Base-by-base conservation (phyloP, 2,329 filamentous ascomycete species). In the Epichloe baconii region DNA sequence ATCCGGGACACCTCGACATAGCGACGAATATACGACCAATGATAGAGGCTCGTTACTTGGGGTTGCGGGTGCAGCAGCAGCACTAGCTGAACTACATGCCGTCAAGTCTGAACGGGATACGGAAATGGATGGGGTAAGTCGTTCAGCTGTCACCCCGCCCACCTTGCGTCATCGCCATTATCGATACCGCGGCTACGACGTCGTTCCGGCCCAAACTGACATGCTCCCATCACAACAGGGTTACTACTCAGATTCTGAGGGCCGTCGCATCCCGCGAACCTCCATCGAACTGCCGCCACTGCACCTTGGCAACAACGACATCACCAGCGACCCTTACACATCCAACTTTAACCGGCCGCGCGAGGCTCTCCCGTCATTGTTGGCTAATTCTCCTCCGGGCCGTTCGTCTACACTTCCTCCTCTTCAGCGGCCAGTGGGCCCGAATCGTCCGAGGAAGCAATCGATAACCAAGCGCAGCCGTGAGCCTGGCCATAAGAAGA, bases 351-450 rank as follows among this genome's bases (percentile, higher is more conserved):
- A 50, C 45, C 52, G 52, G 17, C 82, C 79, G 52, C 79, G 86
- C 61, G 86, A 91, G 59, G 75, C 93, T 48, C 77, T 95, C 6
- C 88, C 89, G 1, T 95, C 88, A 0, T 87, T 93, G 52, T 71
- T 95, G 38, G 78, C 80, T 49, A 83, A 83, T 54, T 95, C 90
- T 10, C 90, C 89, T 1, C 86, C 88, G 6, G 88, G 85, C 50
- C 85, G 90, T 55, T 94, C 89, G 14, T 90, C 89, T 1, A 95
- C 89, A 0, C 75, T 95, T 23, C 89, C 90, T 31, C 88, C 90
- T 3, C 77, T 91, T 48, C 86, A 93, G 58, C 78, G 87, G 53
- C 77, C 82, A 42, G 72, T 87, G 40, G 86, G 85, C 41, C 76
- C 81, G 21, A 82, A 77, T 51, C 78, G 89, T 51, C 83, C 88